These are phyloP conservation scores for Papiliotrema laurentii DNA, from an alignment of 1,284 basidiomycete genomes.

Conservation along the genomic window DNA sequence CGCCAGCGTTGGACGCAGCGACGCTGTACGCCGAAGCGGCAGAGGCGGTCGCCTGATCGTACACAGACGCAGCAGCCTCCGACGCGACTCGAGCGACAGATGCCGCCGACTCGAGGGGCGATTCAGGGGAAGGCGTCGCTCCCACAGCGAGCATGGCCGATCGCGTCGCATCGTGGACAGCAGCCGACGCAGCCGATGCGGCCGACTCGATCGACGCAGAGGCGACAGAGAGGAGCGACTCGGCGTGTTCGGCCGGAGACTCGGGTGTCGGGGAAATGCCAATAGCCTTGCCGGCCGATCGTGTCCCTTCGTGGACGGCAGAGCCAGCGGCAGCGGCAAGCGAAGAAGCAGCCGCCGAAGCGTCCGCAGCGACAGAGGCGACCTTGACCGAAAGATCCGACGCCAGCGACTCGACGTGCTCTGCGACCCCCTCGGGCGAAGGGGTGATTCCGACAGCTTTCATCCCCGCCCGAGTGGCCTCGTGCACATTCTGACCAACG, in stretches of 20 bases:
- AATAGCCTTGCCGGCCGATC: constrained; percentile 16
- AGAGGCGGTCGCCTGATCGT: not conserved
- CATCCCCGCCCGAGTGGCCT: constrained; percentile 14
- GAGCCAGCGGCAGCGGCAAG: constrained; percentile 9
- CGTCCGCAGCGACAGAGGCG: constrained; percentile 2
- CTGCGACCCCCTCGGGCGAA: constrained; percentile 8
- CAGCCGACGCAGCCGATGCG: constrained; percentile 8
- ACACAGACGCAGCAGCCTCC: constrained; percentile 8
- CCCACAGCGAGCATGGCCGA: constrained; percentile 18
- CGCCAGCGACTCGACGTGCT: constrained; percentile 17
- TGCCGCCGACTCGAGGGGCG: constrained; percentile 11
- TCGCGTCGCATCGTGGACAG: constrained; percentile 19
- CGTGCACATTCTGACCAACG: constrained; percentile 5
- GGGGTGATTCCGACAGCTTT: constrained; percentile 13
- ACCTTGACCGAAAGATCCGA: constrained; percentile 10
- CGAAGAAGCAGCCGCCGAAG: constrained; percentile 10
- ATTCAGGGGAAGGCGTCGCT: constrained; percentile 16
- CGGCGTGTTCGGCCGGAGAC: constrained; percentile 5
- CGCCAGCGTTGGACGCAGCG: not conserved
- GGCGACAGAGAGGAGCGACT: constrained; percentile 2
- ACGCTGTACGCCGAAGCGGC: not conserved
- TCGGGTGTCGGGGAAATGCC: constrained; percentile 16
- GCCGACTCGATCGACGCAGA: constrained; percentile 3
- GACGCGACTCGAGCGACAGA: constrained; percentile 12
- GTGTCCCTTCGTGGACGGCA: constrained; percentile 16